A percentile compares a stretch with the other conserved stretches of the same genome.
phyloP scores from a whole-genome alignment of 192 early-diverging fungal species.

The Geranomyces michiganensis region DNA sequence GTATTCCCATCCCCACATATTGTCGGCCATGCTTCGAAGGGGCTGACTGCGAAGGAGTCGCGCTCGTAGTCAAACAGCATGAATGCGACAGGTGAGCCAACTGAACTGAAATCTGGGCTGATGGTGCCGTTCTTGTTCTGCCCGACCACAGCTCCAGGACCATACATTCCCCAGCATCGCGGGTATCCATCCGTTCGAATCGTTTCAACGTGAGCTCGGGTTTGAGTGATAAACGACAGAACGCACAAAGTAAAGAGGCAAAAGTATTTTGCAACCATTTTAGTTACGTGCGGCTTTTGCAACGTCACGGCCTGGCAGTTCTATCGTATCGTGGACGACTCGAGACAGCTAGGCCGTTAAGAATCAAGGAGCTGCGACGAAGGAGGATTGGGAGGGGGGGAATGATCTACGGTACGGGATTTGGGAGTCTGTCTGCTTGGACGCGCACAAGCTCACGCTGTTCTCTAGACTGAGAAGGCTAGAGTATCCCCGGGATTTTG shows the following conservation, averaged over 20 bases:
- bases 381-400: no score
- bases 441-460: no score
- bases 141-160: conserved; percentile 34
- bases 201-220: conserved; percentile 11
- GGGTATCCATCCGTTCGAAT: conserved; percentile 17
- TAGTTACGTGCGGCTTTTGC: background rate
- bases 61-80: conserved; percentile 42
- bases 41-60: conserved; percentile 11
- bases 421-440: no score
- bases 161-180: conserved; percentile 40
- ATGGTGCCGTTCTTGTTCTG: conserved; percentile 22
- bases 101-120: conserved; percentile 20
- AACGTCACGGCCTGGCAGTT: background rate
- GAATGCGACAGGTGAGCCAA: conserved; percentile 18
- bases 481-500: no score
- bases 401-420: no score
- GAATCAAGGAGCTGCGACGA: no score
- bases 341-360: background rate
- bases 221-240: background rate
- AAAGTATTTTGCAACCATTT: background rate
- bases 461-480: no score
- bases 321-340: background rate
- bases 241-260: background rate
- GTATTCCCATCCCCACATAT: conserved; percentile 22
- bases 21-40: background rate